phyloP scores from a whole-genome alignment of 495 filamentous ascomycete genomes.

The Staphylotrichum tortipilum region DNA sequence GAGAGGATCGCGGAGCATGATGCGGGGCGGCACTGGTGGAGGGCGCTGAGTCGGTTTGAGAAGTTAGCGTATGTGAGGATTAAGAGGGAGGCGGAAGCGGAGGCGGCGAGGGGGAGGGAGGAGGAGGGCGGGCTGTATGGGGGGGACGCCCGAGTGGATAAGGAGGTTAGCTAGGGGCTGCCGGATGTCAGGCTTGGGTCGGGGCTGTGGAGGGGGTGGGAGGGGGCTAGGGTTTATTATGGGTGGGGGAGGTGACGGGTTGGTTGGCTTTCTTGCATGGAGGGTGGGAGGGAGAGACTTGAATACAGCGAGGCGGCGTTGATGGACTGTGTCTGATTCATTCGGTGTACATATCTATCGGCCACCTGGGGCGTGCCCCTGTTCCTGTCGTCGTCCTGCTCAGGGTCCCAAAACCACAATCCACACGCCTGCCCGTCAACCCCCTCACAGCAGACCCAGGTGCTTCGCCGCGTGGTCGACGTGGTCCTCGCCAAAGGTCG shows the following conservation, averaged over 20 bases:
- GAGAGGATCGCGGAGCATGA: slow-evolving; percentile 78
- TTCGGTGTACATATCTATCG: background rate
- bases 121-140: background rate
- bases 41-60: slow-evolving; percentile 72
- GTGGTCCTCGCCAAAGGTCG: slow-evolving; percentile 82
- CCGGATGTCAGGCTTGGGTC: background rate
- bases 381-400: too few species aligned
- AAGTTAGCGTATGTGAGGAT: slow-evolving; percentile 70
- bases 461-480: slow-evolving; percentile 84
- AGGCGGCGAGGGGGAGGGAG: slow-evolving; percentile 21
- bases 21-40: slow-evolving; percentile 91
- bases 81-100: slow-evolving; percentile 52
- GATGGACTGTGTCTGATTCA: background rate
- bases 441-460: slow-evolving; percentile 31
- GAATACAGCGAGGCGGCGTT: background rate
- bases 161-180: background rate
- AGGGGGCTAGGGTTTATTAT: too few species aligned
- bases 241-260: too few species aligned
- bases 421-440: background rate
- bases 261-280: background rate
- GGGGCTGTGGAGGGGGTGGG: background rate
- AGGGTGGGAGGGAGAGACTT: background rate
- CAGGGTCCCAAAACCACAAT: too few species aligned
- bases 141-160: background rate
- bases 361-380: too few species aligned